Conservation (phyloP, 352 stramenopile species). For the Phytophthora sansomeana region DNA sequence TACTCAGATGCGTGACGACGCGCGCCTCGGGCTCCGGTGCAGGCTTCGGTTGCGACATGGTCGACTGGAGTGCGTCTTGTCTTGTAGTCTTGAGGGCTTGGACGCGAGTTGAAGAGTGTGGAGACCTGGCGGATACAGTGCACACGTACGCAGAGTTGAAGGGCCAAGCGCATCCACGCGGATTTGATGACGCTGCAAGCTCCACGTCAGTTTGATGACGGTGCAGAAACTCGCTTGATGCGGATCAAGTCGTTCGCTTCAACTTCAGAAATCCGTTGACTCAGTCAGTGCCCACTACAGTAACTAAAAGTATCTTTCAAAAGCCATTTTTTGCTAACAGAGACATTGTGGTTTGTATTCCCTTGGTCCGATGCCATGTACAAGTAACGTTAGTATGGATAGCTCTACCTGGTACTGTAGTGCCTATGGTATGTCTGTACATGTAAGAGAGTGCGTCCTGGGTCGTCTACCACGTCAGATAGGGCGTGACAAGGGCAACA, state of each 20-base stretch:
- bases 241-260: constrained; percentile 5
- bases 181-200: constrained; percentile 24
- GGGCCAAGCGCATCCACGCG: constrained; percentile 25
- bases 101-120: constrained; percentile 24
- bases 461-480: constrained; percentile 26
- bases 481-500: constrained; percentile 31
- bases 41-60: constrained; percentile 28
- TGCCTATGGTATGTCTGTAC: constrained; percentile 17
- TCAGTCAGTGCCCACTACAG: neutral
- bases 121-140: constrained; percentile 10
- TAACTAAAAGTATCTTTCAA: too few species aligned
- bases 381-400: too few species aligned
- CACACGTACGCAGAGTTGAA: constrained; percentile 27
- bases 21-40: constrained; percentile 18
- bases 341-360: constrained; percentile 26
- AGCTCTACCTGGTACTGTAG: too few species aligned
- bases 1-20: constrained; percentile 40
- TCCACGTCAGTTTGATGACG: constrained; percentile 29
- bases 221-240: constrained; percentile 12
- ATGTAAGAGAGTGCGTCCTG: neutral
- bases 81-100: constrained; percentile 17
- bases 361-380: neutral
- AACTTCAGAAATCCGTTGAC: constrained; percentile 10
- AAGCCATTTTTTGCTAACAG: too few species aligned
- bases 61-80: constrained; percentile 4